These are phyloP conservation scores for Puya raimondii DNA, from an alignment of 176 grass and related monocot genomes.

Conservation along the genomic window DNA sequence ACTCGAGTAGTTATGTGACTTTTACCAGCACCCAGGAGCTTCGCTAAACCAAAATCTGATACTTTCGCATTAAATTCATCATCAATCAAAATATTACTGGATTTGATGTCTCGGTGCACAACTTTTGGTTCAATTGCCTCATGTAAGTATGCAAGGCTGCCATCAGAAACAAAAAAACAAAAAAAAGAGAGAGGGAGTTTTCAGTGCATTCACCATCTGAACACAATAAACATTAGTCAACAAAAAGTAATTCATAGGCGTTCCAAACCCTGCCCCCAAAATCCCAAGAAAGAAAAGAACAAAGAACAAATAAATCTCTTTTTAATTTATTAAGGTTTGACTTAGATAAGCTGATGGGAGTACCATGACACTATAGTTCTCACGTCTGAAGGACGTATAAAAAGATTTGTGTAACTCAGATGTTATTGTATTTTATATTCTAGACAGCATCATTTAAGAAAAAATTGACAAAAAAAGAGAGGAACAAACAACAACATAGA, in stretches of 20 bases:
- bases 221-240: background rate
- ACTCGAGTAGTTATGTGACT: slow-evolving; percentile 85
- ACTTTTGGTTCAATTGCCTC: slow-evolving; percentile 91
- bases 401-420: no score
- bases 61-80: slow-evolving; percentile 76
- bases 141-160: slow-evolving; percentile 77
- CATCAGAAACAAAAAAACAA: background rate
- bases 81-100: slow-evolving; percentile 87
- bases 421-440: no score
- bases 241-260: background rate
- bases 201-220: slow-evolving; percentile 12
- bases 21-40: slow-evolving; percentile 78
- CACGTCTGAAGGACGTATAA: no score
- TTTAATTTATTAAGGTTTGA: no score
- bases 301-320: no score
- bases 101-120: slow-evolving; percentile 84
- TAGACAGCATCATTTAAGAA: no score
- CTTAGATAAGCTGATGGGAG: no score
- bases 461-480: slow-evolving; percentile 1
- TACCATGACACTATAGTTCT: no score
- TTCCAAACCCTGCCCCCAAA: no score
- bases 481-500: slow-evolving; percentile 9
- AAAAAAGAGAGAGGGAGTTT: slow-evolving; percentile 4
- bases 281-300: no score
- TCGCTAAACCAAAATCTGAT: slow-evolving; percentile 87